A percentile compares a stretch with the other conserved stretches of the same genome.
These are phyloP conservation scores for Exophiala alcalophila DNA, from an alignment of 2,329 filamentous ascomycete species.

Conservation along the genomic window DNA sequence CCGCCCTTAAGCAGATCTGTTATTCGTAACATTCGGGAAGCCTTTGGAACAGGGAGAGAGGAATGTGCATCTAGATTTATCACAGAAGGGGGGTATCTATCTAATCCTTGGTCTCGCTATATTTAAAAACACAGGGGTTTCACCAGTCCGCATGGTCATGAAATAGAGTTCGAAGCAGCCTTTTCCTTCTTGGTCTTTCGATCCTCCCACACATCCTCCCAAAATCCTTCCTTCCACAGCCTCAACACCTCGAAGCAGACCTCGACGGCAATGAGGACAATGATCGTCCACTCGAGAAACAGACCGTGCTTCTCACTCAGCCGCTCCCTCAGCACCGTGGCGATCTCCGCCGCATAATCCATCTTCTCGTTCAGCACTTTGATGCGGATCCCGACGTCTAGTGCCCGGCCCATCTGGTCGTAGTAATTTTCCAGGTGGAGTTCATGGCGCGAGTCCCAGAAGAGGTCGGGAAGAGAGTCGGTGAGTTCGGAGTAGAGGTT, in stretches of 20 bases:
- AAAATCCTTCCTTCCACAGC: conserved; percentile 61
- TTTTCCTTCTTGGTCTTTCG: background rate
- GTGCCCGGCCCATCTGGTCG: conserved; percentile 81
- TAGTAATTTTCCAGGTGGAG: conserved; percentile 92
- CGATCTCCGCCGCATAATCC: conserved; percentile 95
- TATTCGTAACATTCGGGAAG: too few relatives aligned
- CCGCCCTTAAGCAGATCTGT: too few relatives aligned
- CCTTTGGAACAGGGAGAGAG: too few relatives aligned
- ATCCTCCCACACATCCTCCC: conserved; percentile 22
- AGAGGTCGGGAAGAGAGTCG: conserved; percentile 89
- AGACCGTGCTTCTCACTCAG: conserved; percentile 87
- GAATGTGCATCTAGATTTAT: too few relatives aligned
- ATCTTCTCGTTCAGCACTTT: conserved; percentile 93
- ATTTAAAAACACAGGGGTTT: too few relatives aligned
- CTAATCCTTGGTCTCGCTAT: too few relatives aligned
- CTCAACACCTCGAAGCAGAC: conserved; percentile 80
- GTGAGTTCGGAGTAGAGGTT: conserved; percentile 97
- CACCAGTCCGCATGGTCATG: too few relatives aligned
- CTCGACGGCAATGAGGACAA: conserved; percentile 87
- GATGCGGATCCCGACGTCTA: conserved; percentile 90
- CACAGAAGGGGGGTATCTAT: too few relatives aligned
- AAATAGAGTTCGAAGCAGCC: background rate
- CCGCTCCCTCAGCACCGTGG: conserved; percentile 80
- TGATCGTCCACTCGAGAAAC: conserved; percentile 92
- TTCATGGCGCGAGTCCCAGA: conserved; percentile 91